Percentiles rank a stretch among this genome's conserved stretches.
Evolutionary conservation across 805 yeast species (phyloP).

Genomic region (Ogataea zsoltii): DNA sequence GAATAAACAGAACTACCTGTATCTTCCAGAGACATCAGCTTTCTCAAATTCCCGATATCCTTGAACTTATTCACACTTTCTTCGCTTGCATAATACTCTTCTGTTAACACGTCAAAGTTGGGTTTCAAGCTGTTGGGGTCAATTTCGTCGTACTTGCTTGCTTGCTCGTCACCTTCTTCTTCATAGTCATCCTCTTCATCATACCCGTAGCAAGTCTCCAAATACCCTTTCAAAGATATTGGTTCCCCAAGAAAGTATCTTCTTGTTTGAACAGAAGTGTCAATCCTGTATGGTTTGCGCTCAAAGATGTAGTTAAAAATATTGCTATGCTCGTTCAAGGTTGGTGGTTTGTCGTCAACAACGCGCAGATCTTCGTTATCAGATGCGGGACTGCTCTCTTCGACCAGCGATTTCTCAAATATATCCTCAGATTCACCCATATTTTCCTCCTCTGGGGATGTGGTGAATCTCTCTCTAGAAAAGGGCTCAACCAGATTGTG

Average conservation of each 20-base stretch:
- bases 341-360: constrained; percentile 11
- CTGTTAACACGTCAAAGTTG: constrained; percentile 11
- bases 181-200: constrained; percentile 4
- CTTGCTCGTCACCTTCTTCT: constrained; percentile 8
- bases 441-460: constrained; percentile 5
- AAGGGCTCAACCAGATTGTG: constrained; percentile 9
- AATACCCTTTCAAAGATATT: constrained; percentile 11
- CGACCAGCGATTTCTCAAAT: constrained; percentile 11
- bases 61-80: constrained; percentile 5
- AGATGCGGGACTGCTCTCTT: constrained; percentile 12
- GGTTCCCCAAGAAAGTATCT: constrained; percentile 16
- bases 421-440: constrained; percentile 11
- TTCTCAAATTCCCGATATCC: constrained; percentile 13
- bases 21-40: constrained; percentile 17
- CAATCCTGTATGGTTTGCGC: constrained; percentile 9
- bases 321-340: background rate
- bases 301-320: constrained; percentile 13
- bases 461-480: background rate
- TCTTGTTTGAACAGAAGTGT: constrained; percentile 13
- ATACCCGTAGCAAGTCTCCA: constrained; percentile 14
- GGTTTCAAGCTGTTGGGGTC: constrained; percentile 8
- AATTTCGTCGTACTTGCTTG: constrained; percentile 8
- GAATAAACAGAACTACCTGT: constrained; percentile 10
- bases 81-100: constrained; percentile 8
- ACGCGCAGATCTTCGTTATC: constrained; percentile 21